phyloP scores from a whole-genome alignment of 1,139 yeast species.

The Candida albicans region DNA sequence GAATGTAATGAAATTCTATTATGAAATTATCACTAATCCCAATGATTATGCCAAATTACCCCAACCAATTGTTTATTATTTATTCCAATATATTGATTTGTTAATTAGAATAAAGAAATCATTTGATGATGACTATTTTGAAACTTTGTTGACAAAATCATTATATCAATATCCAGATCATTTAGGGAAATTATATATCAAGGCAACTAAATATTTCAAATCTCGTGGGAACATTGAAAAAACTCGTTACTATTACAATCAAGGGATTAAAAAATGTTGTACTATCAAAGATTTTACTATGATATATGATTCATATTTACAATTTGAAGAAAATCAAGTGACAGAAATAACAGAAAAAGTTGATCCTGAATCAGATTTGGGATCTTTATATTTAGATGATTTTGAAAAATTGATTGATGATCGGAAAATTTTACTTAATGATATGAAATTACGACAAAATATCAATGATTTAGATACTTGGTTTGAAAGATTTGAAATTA shows the following conservation, averaged over 20 bases:
- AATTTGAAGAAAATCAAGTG: slow-evolving; percentile 56
- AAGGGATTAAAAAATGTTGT: slow-evolving; percentile 45
- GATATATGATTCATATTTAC: slow-evolving; percentile 63
- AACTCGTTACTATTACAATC: slow-evolving; percentile 50
- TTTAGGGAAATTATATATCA: slow-evolving; percentile 48
- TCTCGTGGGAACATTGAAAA: slow-evolving; percentile 31
- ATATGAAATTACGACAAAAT: slow-evolving; percentile 64
- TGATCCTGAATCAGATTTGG: slow-evolving; percentile 20
- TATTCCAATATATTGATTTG: slow-evolving; percentile 49
- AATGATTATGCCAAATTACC: slow-evolving; percentile 16
- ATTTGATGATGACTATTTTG: slow-evolving; percentile 6
- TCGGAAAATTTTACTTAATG: slow-evolving; percentile 60
- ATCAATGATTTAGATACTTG: slow-evolving; percentile 65
- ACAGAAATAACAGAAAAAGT: slow-evolving; percentile 19
- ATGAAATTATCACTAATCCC: slow-evolving; percentile 14
- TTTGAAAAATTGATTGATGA: slow-evolving; percentile 58
- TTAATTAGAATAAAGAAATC: slow-evolving; percentile 23
- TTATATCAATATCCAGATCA: slow-evolving; percentile 61
- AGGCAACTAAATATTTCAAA: slow-evolving; percentile 51
- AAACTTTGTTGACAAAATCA: slow-evolving; percentile 9
- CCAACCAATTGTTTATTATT: slow-evolving; percentile 25
- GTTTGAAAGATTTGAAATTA: slow-evolving; percentile 55
- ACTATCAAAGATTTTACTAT: slow-evolving; percentile 64
- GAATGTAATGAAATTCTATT: slow-evolving; percentile 18
- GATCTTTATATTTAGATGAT: slow-evolving; percentile 46